Evolutionary conservation across 495 filamentous ascomycete genomes (phyloP).

Genomic region (Tetracladium setigerum): DNA sequence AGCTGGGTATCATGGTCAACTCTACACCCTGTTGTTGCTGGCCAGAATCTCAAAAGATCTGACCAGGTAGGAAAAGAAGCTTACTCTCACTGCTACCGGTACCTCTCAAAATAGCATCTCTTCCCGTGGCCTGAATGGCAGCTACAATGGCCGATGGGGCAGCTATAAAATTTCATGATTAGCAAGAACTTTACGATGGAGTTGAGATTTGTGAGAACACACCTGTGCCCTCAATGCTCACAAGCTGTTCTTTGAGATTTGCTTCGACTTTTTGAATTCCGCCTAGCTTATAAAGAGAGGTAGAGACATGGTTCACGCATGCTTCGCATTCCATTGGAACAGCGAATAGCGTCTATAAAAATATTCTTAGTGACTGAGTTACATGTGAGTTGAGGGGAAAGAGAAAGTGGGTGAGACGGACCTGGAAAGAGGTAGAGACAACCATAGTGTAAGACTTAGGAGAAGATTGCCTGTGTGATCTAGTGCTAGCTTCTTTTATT

Average conservation of each 20-base stretch:
- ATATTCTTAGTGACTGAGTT: background rate
- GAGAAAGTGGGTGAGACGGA: conserved; percentile 9
- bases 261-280: conserved; percentile 64
- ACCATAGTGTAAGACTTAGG: conserved; percentile 17
- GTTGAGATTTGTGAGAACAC: conserved; percentile 14
- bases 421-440: conserved; percentile 24
- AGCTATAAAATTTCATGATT: conserved; percentile 32
- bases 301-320: conserved; percentile 79
- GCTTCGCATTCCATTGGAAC: conserved; percentile 86
- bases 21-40: conserved; percentile 1
- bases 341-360: conserved; percentile 75
- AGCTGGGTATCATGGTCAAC: conserved; percentile 36
- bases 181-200: conserved; percentile 4
- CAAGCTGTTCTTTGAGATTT: conserved; percentile 57
- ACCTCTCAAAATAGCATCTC: conserved; percentile 90
- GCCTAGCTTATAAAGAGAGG: conserved; percentile 61
- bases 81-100: conserved; percentile 72
- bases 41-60: background rate
- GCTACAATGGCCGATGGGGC: conserved; percentile 82
- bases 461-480: too few relatives aligned
- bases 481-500: background rate
- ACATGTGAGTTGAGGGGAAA: conserved; percentile 10
- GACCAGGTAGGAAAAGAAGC: background rate
- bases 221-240: conserved; percentile 63
- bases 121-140: conserved; percentile 81